A percentile compares a stretch with the other conserved stretches of the same genome.
Evolutionary conservation across 2,329 filamentous ascomycete species (phyloP).

Genomic region (Hymenoscyphus fraxineus): DNA sequence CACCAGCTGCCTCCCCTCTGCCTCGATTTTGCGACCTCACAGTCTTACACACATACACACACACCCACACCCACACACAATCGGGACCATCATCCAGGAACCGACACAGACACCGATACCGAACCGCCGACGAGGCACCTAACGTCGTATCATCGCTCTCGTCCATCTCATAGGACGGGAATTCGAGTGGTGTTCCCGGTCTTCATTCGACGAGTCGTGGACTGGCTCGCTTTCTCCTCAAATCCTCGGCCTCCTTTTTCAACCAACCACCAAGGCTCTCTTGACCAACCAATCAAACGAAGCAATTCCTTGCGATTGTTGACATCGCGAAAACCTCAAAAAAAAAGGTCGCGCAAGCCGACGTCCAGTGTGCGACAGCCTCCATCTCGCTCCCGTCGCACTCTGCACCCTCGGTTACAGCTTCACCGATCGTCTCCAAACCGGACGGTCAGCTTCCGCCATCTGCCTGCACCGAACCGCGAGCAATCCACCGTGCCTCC

Average conservation of each 20-base stretch:
- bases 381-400: background rate
- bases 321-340: slow-evolving; percentile 16
- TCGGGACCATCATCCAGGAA: background rate
- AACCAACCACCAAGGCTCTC: slow-evolving; percentile 13
- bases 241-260: background rate
- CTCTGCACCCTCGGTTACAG: background rate
- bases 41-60: background rate
- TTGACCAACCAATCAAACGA: slow-evolving; percentile 22
- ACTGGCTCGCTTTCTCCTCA: slow-evolving; percentile 4
- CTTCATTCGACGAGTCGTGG: background rate
- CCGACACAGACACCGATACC: background rate
- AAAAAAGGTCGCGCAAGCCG: slow-evolving; percentile 12
- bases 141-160: background rate
- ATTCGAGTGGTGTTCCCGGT: background rate
- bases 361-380: slow-evolving; percentile 1
- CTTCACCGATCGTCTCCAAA: background rate
- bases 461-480: background rate
- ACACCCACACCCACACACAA: background rate
- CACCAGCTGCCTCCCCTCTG: background rate
- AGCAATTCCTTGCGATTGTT: slow-evolving; percentile 15
- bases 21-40: background rate
- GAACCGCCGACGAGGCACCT: background rate
- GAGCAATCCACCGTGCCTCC: background rate
- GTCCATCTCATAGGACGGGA: background rate
- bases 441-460: slow-evolving; percentile 13